Base-by-base conservation (phyloP, 768 basidiomycete species). In the Lanmaoa rubissima region DNA sequence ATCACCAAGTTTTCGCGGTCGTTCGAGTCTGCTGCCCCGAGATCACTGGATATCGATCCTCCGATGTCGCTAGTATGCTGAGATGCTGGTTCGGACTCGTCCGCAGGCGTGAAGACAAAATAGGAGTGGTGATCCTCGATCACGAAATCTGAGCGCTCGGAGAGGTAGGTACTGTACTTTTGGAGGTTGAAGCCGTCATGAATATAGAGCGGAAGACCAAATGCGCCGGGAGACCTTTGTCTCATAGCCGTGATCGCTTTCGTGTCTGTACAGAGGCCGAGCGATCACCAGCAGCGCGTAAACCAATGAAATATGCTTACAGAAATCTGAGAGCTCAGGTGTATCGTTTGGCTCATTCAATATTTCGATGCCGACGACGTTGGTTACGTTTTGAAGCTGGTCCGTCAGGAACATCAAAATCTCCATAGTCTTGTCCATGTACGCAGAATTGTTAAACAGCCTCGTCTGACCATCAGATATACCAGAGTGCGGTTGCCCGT, bases 41-140 rank as follows among this genome's bases (percentile, higher is more conserved):
- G 44, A 16, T 64, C 58, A 14, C 14, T 21, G 2, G 62, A 40
- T 5, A 65, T 45, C 53, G 58, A 52, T 13, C 64, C 60, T 28
- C 62, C 59, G 39, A 84, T 56, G 32, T 78, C 74, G 24, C 68
- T 59, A 4, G 76, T 76, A 54, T 82, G 81, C 24, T 75, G 70
- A 53, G 66, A 70, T 10, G 72, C 87, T 44, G 67, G 79, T 69
- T 73, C 75, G 16, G 62, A 63, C 19, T 74, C 69, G 61, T 90
- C 88, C 2, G 74, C 63, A 2, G 79, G 69, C 0, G 85, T 82
- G 60, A 84, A 89, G 59, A 88, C 82, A 61, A 86, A 82, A 75
- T 90, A 84, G 41, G 85, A 83, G 62, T 91, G 90, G 65, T 89
- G 84, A 57, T 92, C 89, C 57, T 86, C 76, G 6, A 90, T 81